phyloP scores from a whole-genome alignment of 352 stramenopile species.

The Halophytophthora polymorphica region DNA sequence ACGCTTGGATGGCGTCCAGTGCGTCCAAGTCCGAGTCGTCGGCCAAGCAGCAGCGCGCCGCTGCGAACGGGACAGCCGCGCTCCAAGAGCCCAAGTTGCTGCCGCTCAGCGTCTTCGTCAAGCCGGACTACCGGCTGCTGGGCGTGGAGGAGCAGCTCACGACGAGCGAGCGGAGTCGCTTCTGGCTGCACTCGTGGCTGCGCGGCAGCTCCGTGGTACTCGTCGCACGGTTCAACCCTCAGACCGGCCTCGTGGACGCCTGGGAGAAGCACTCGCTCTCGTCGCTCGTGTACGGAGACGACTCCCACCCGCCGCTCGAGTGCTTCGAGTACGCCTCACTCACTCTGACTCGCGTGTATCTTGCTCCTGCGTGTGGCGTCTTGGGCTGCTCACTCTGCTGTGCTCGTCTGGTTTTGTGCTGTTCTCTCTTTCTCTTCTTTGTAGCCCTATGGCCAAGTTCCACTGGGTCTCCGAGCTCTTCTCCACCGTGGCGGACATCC shows the following conservation, averaged over 20 bases:
- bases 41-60: not conserved
- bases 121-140: conserved; percentile 56
- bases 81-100: not conserved
- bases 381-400: not conserved
- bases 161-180: conserved; percentile 47
- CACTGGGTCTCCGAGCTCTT: conserved; percentile 31
- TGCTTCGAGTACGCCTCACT: conserved; percentile 52
- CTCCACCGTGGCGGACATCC: conserved; percentile 22
- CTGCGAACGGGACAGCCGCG: not conserved
- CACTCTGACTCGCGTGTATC: not conserved
- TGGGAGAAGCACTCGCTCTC: conserved; percentile 49
- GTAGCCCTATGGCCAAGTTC: conserved; percentile 37
- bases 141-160: conserved; percentile 60
- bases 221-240: conserved; percentile 42
- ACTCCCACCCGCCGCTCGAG: conserved; percentile 30
- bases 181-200: conserved; percentile 82
- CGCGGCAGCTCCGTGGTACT: conserved; percentile 55
- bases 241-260: conserved; percentile 23
- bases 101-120: conserved; percentile 66
- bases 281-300: conserved; percentile 42
- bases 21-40: not conserved
- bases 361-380: not conserved
- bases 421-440: conserved; percentile 1
- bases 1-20: conserved; percentile 20
- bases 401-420: not conserved